Conservation (phyloP, 2,329 filamentous ascomycete genomes). For the Colletotrichum truncatum region DNA sequence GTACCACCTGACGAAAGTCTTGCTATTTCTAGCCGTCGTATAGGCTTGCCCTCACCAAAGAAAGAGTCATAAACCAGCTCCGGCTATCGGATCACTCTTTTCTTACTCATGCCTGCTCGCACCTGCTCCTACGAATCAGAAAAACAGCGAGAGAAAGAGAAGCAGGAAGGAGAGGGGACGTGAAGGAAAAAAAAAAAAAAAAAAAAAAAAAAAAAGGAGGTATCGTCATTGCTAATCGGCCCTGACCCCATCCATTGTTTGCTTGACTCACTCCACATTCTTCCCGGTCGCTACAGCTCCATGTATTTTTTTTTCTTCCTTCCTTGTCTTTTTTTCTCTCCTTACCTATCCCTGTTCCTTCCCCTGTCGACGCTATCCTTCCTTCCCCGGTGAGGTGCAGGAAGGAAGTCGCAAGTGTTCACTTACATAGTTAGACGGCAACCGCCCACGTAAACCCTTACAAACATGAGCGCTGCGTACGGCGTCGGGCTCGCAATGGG, state of each 20-base stretch:
- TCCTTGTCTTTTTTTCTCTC: not conserved
- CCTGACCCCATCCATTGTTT: conserved; percentile 6
- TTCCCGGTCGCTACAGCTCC: not conserved
- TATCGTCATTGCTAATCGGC: conserved; percentile 21
- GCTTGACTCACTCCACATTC: conserved; percentile 18
- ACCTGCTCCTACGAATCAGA: not conserved
- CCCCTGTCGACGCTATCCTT: not conserved
- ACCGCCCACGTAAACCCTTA: too few species aligned
- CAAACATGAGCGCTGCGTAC: too few species aligned
- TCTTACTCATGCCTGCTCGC: not conserved
- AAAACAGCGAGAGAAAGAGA: not conserved
- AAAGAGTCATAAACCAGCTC: conserved; percentile 2
- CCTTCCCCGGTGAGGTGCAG: not conserved
- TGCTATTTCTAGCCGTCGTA: conserved; percentile 21
- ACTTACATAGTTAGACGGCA: too few species aligned
- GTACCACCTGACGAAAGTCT: not conserved
- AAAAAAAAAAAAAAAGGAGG: not conserved
- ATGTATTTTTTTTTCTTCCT: not conserved
- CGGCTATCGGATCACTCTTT: conserved; percentile 17
- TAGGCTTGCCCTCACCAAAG: too few species aligned
- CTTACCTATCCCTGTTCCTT: not conserved
- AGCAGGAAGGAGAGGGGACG: too few species aligned
- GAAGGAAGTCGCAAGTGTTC: not conserved
- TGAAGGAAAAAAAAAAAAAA: conserved; percentile 4
- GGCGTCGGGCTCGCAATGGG: not conserved